Evolutionary conservation across 768 basidiomycete genomes (phyloP), one percentile per base, ranked within the genome.

Genomic region (Amylocystis lapponica): DNA sequence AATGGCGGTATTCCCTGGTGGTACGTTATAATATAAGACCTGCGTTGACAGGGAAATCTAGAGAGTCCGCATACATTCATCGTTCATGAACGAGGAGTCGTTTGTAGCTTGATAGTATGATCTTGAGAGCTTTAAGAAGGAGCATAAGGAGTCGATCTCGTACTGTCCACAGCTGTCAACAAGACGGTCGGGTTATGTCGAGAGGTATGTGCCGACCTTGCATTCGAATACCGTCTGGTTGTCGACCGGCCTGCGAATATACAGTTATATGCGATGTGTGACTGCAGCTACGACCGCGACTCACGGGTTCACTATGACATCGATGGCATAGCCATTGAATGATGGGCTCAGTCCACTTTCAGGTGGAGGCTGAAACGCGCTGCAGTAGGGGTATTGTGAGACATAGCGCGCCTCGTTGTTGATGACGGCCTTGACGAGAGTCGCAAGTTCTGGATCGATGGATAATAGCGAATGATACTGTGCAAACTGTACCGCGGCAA

Each of bases 321-420:
- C 74, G 42, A 75, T 74, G 0, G 85, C 86, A 70, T 72, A 89
- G 45, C 74, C 72, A 50, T 89, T 89, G 52, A 76, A 67, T 10
- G 78, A 71, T 1, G 79, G 80, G 1, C 67, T 53, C 22, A 88
- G 64, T 4, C 82, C 78, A 47, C 83, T 86, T 53, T 87, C 84
- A 0, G 79, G 76, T 9, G 86, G 86, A 33, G 86, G 84, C 47
- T 89, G 86, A 64, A 89, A 89, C 13, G 85, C 71, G 30, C 86
- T 83, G 53, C 86, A 88, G 59, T 89, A 88, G 1, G 86, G 86
- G 53, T 81, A 80, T 52, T 82, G 62, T 2, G 79, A 68, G 17
- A 86, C 78, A 62, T 83, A 87, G 23, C 78, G 75, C 17, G 82
- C 81, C 59, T 88, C 84, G 45, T 81, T 87, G 55, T 87, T 86